Base-by-base conservation (phyloP, 2,329 filamentous ascomycete species). In the Simplicillium sp. region DNA sequence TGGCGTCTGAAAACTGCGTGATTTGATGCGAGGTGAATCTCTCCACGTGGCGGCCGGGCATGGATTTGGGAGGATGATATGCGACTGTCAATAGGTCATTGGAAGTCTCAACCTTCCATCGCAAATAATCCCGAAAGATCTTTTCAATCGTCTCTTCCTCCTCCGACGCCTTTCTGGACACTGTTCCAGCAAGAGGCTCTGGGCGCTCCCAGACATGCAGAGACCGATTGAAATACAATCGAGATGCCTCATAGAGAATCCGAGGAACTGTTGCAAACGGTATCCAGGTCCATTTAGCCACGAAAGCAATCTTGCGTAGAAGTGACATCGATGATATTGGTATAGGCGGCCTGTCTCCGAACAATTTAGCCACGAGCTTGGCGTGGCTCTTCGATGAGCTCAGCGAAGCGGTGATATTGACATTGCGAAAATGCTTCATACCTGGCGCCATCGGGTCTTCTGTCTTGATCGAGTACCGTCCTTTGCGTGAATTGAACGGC, bases 401-500 rank as follows among this genome's bases (percentile, higher is more conserved):
- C 36, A 85, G 56, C 1, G 70, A 76, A 48, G 86, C 75, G 1
- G 73, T 79, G 44, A 71, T 75, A 48, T 81, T 67, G 29, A 86
- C 64, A 3, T 56, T 55, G 15, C 61, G 56, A 38, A 57, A 56
- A 9, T 56, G 60, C 18, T 63, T 50, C 54, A 66, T 60, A 6
- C 47, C 46, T 2, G 60, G 56, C 4, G 50, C 55, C 11, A 77
- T 57, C 11, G 58, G 59, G 34, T 81, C 72, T 43, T 56, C 58
- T 2, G 71, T 66, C 11, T 60, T 50, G 12, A 80, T 50, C 2
- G 67, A 73, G 51, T 78, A 81, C 0, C 60, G 60, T 3, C 75
- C 75, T 39, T 72, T 70, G 25, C 71, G 66, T 6, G 72, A 75
- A 54, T 84, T 88, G 66, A 88, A 88, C 0, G 81, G 80, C 1